phyloP scores from a whole-genome alignment of 371 early-diverging fungal species.

The Mucor lusitanicus region DNA sequence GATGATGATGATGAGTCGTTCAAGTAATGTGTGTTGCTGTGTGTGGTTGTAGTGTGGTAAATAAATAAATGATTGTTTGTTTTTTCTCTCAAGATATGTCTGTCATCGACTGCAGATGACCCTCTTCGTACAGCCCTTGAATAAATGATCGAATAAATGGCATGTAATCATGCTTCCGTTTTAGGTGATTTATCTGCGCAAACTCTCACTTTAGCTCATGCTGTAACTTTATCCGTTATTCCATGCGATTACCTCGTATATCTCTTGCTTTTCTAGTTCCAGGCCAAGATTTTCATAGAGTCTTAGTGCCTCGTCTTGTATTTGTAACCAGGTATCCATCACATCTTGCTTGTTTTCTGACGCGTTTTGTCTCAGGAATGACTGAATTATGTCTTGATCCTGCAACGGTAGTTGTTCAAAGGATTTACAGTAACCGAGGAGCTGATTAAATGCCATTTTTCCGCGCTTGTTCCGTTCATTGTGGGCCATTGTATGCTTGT shows the following conservation, averaged over 20 bases:
- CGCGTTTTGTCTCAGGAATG: not conserved
- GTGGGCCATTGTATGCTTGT: not conserved
- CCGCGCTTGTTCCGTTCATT: constrained; percentile 22
- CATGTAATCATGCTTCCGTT: constrained; percentile 21
- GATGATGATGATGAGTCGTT: too few species aligned
- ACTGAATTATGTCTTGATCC: constrained; percentile 5
- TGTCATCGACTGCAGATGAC: constrained; percentile 13
- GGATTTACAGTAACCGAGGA: constrained; percentile 10
- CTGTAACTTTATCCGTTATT: not conserved
- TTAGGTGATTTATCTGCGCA: not conserved
- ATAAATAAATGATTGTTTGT: constrained; percentile 1
- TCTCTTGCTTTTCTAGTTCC: constrained; percentile 19
- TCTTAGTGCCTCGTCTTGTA: constrained; percentile 21
- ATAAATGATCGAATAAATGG: constrained; percentile 29
- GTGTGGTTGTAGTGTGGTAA: not conserved
- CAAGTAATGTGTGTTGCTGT: not conserved
- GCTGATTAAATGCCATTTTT: not conserved
- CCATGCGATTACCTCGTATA: constrained; percentile 13
- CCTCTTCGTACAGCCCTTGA: constrained; percentile 19
- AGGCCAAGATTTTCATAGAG: constrained; percentile 21
- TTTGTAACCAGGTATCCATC: constrained; percentile 24
- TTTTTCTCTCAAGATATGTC: not conserved
- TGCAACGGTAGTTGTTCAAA: constrained; percentile 18
- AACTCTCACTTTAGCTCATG: too few species aligned
- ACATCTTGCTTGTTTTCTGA: constrained; percentile 3